Conservation (phyloP, 441 rosid genomes). For the Gossypium gossypioides region DNA sequence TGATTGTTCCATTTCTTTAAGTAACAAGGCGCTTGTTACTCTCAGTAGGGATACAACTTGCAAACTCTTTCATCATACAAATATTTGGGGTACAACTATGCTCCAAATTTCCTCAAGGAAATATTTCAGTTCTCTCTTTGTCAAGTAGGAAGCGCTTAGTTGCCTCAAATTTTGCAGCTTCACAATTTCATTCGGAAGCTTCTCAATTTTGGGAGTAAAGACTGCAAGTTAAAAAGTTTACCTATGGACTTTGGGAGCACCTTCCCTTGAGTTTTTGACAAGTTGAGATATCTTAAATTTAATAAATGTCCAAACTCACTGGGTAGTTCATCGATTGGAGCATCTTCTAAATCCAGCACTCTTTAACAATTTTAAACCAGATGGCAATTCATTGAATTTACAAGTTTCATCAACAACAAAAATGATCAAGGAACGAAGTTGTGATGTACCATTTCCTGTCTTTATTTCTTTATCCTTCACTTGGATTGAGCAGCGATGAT, state of each 20-base stretch:
- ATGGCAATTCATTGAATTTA: background rate
- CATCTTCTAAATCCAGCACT: constrained; percentile 24
- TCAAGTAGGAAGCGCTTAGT: constrained; percentile 2
- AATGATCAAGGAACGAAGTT: constrained; percentile 29
- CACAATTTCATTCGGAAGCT: constrained; percentile 16
- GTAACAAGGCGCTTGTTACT: background rate
- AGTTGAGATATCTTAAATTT: constrained; percentile 29
- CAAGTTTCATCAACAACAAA: constrained; percentile 7
- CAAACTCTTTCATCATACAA: constrained; percentile 23
- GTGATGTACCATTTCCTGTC: background rate
- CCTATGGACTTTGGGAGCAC: constrained; percentile 28
- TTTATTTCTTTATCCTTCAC: constrained; percentile 11
- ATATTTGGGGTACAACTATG: constrained; percentile 7
- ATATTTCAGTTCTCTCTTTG: background rate
- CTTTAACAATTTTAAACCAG: constrained; percentile 19
- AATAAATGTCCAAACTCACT: constrained; percentile 19
- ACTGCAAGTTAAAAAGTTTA: constrained; percentile 25
- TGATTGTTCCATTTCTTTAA: too few relatives aligned
- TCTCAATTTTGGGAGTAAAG: constrained; percentile 17
- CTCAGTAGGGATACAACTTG: constrained; percentile 18
- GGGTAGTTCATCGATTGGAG: constrained; percentile 19
- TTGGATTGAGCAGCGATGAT: constrained; percentile 24
- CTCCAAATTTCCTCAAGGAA: background rate
- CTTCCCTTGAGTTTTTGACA: constrained; percentile 22
- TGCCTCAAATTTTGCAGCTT: constrained; percentile 20